Percentiles rank a stretch among this genome's conserved stretches.
phyloP scores from a whole-genome alignment of 192 early-diverging fungal species.

The Coemansia erecta region DNA sequence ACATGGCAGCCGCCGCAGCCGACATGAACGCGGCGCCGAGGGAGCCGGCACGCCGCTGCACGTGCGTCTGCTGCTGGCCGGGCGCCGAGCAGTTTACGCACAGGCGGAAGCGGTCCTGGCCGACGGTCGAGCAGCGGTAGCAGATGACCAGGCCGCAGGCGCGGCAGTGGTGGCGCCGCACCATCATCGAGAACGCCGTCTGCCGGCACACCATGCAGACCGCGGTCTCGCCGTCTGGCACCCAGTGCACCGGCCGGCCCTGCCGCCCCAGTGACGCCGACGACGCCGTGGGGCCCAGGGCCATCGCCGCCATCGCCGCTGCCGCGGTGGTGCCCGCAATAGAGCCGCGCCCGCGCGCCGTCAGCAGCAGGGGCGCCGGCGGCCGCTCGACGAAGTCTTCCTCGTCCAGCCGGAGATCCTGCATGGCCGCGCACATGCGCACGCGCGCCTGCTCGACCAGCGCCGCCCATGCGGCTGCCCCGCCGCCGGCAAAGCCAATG shows the following conservation, averaged over 20 bases:
- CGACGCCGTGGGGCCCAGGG: not conserved
- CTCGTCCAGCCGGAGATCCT: slow-evolving; percentile 51
- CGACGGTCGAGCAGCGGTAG: slow-evolving; percentile 49
- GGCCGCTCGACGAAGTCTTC: slow-evolving; percentile 49
- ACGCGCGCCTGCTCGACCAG: slow-evolving; percentile 19
- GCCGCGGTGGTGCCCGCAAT: slow-evolving; percentile 26
- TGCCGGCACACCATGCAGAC: slow-evolving; percentile 55
- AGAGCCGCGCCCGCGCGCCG: slow-evolving; percentile 40
- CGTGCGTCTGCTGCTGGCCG: not conserved
- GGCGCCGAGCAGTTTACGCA: slow-evolving; percentile 30
- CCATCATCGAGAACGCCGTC: slow-evolving; percentile 55
- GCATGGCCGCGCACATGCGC: slow-evolving; percentile 19
- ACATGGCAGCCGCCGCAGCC: not conserved
- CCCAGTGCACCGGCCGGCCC: slow-evolving; percentile 43
- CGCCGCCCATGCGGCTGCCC: slow-evolving; percentile 35
- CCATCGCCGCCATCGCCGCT: not conserved
- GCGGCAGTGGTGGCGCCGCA: slow-evolving; percentile 54
- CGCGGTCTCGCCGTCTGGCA: slow-evolving; percentile 44
- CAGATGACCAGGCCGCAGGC: slow-evolving; percentile 52
- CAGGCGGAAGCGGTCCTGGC: slow-evolving; percentile 16
- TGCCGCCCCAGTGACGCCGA: slow-evolving; percentile 15
- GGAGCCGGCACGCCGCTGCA: not conserved
- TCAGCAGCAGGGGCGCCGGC: slow-evolving; percentile 24
- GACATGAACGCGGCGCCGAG: not conserved
- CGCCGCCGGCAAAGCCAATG: slow-evolving; percentile 19